phyloP scores from a whole-genome alignment of 2,329 filamentous ascomycete genomes.

The Colletotrichum neosansevieriae region DNA sequence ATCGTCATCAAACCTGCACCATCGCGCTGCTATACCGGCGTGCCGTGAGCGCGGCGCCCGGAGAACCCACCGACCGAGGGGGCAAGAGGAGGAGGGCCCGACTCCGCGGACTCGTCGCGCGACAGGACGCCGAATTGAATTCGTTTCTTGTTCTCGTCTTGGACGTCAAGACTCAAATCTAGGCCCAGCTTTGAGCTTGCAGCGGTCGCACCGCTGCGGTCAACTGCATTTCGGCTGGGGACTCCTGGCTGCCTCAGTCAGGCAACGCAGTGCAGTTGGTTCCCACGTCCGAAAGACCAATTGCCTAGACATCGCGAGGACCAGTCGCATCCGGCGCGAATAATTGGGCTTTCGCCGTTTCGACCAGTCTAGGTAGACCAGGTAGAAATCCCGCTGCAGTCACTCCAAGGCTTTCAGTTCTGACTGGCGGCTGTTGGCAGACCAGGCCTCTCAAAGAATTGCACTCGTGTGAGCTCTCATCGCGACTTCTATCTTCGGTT shows the following conservation, averaged over 20 bases:
- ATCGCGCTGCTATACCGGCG: slow-evolving; percentile 20
- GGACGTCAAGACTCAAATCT: slow-evolving; percentile 21
- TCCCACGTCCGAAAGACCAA: neutral
- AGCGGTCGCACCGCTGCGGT: neutral
- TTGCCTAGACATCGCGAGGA: neutral
- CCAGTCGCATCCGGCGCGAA: neutral
- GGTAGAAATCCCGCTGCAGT: neutral
- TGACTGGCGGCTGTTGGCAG: slow-evolving; percentile 5
- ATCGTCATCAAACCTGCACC: slow-evolving; percentile 33
- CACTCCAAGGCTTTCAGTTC: neutral
- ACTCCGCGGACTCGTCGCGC: neutral
- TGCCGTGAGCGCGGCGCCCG: slow-evolving; percentile 13
- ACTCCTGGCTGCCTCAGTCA: slow-evolving; percentile 2
- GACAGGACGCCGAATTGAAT: neutral
- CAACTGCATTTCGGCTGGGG: slow-evolving; percentile 8
- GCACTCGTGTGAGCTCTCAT: neutral
- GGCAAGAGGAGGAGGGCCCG: neutral
- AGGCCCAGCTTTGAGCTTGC: neutral
- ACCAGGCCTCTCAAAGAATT: neutral
- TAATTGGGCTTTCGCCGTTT: neutral
- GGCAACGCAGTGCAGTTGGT: neutral
- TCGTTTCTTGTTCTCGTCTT: slow-evolving; percentile 21
- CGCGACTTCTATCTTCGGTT: neutral
- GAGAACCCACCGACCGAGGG: neutral
- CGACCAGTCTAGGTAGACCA: neutral